Evolutionary conservation across 768 basidiomycete genomes (phyloP).

Genomic region (Sistotremastrum suecicum): DNA sequence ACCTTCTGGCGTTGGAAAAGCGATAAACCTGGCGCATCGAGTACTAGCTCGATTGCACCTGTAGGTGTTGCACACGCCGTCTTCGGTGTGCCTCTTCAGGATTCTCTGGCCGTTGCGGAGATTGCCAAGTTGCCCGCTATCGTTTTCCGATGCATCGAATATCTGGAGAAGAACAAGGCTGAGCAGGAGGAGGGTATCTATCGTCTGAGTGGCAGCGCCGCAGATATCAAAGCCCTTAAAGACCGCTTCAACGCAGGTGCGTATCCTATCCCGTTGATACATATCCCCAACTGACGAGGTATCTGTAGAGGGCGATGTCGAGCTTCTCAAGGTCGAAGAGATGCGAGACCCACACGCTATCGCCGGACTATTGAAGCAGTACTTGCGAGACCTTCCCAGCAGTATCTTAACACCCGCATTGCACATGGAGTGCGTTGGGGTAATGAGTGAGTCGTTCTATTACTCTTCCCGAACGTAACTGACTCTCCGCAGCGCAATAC

Average conservation of each 20-base stretch:
- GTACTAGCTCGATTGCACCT: slow-evolving; percentile 11
- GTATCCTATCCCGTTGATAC: slow-evolving; percentile 14
- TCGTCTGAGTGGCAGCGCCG: slow-evolving; percentile 85
- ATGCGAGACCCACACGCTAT: slow-evolving; percentile 98
- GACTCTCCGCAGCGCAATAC: slow-evolving; percentile 45
- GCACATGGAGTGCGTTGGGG: slow-evolving; percentile 79
- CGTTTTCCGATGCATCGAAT: slow-evolving; percentile 90
- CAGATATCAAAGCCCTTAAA: slow-evolving; percentile 85
- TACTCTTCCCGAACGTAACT: slow-evolving; percentile 3
- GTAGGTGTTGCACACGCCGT: slow-evolving; percentile 51
- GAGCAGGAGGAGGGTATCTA: slow-evolving; percentile 98
- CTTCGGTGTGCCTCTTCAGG: slow-evolving; percentile 78
- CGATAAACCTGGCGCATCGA: slow-evolving; percentile 10
- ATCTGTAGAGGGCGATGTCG: slow-evolving; percentile 82
- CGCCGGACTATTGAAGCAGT: slow-evolving; percentile 86
- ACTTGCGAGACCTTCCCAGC: slow-evolving; percentile 83
- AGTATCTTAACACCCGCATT: slow-evolving; percentile 88
- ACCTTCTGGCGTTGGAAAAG: slow-evolving; percentile 78
- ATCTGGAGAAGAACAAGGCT: slow-evolving; percentile 85
- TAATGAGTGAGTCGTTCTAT: slow-evolving; percentile 60
- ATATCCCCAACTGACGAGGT: slow-evolving; percentile 1
- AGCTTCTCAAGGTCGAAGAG: slow-evolving; percentile 76
- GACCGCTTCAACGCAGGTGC: slow-evolving; percentile 85
- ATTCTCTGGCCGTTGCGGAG: slow-evolving; percentile 77
- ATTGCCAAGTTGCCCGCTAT: slow-evolving; percentile 89